These are phyloP conservation scores for Cladosporium sphaerospermum DNA, from an alignment of 2,329 filamentous ascomycete genomes.

Conservation along the genomic window DNA sequence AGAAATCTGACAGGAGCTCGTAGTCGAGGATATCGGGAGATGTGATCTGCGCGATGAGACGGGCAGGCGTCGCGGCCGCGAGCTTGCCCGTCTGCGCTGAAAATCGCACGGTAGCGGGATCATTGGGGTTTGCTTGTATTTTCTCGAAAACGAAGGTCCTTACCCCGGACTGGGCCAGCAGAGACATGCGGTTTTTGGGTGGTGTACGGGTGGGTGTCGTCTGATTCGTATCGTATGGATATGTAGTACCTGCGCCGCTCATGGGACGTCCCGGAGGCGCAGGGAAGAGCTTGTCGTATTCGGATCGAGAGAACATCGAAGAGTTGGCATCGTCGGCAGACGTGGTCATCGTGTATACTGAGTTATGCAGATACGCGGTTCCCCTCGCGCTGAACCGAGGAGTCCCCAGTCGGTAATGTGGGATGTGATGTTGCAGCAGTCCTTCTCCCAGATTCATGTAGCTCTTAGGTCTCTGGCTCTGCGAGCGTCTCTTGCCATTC, in stretches of 20 bases:
- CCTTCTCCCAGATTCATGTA: slow-evolving; percentile 22
- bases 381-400: slow-evolving; percentile 73
- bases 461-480: slow-evolving; percentile 22
- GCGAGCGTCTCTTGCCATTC: slow-evolving; percentile 18
- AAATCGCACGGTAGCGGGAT: slow-evolving; percentile 76
- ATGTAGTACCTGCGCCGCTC: not conserved
- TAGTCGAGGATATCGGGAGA: slow-evolving; percentile 95
- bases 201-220: not conserved
- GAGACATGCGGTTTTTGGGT: not conserved
- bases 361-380: slow-evolving; percentile 70
- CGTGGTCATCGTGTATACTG: slow-evolving; percentile 64
- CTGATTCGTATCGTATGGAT: not conserved
- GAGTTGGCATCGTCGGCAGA: slow-evolving; percentile 60
- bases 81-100: slow-evolving; percentile 65
- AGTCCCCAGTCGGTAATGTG: slow-evolving; percentile 75
- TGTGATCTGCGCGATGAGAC: slow-evolving; percentile 92
- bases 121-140: slow-evolving; percentile 75
- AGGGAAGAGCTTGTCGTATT: slow-evolving; percentile 38
- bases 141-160: slow-evolving; percentile 62
- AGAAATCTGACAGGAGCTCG: slow-evolving; percentile 94
- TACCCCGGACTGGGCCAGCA: not conserved
- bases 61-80: slow-evolving; percentile 79
- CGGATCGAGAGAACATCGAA: slow-evolving; percentile 49
- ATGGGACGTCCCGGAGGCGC: slow-evolving; percentile 28
- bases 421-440: slow-evolving; percentile 48